Conservation (phyloP, 805 yeast genomes). For the Kodamaea neixiangensis region DNA sequence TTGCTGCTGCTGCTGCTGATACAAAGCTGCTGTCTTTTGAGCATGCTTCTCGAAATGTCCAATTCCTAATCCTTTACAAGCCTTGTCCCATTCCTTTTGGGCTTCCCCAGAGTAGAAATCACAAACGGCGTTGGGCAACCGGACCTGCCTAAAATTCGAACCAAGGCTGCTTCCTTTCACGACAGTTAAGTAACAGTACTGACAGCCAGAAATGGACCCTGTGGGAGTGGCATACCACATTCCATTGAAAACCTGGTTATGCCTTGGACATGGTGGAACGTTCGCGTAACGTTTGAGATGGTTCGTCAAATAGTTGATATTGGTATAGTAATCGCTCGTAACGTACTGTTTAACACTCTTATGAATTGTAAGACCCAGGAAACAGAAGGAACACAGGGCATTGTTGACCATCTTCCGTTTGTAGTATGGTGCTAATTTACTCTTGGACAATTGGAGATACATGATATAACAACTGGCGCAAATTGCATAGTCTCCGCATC, state of each 20-base stretch:
- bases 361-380: background rate
- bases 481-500: background rate
- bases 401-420: background rate
- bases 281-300: background rate
- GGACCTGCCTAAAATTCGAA: background rate
- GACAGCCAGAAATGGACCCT: background rate
- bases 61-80: background rate
- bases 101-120: background rate
- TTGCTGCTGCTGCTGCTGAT: background rate
- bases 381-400: background rate
- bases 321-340: background rate
- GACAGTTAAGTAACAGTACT: background rate
- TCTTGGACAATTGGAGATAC: background rate
- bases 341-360: background rate
- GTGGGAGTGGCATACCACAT: background rate
- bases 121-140: background rate
- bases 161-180: background rate
- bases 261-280: background rate
- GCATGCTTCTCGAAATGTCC: background rate
- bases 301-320: background rate
- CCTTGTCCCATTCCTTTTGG: background rate
- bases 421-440: background rate
- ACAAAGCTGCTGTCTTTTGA: background rate
- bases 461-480: background rate
- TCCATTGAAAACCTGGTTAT: background rate